These are phyloP conservation scores for Trichosanthes cucumerina DNA, from an alignment of 306 rosid species.

Conservation along the genomic window DNA sequence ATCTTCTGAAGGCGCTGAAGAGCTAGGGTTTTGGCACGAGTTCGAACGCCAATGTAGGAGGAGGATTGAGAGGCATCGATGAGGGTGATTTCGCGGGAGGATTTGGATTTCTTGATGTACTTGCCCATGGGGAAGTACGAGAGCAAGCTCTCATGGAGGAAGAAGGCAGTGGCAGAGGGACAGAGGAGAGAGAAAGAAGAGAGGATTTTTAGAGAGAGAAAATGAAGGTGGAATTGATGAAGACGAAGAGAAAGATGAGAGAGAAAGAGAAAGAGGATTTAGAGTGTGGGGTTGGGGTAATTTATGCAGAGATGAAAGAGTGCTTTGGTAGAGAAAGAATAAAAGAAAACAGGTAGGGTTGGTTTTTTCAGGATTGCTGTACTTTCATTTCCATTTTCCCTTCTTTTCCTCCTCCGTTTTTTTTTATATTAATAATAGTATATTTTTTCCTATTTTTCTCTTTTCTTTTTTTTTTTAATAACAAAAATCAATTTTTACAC, in stretches of 20 bases:
- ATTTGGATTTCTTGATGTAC: slow-evolving; percentile 76
- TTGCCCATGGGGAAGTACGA: slow-evolving; percentile 48
- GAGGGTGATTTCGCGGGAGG: slow-evolving; percentile 42
- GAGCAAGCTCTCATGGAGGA: slow-evolving; percentile 24
- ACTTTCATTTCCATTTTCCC: neutral
- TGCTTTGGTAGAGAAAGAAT: slow-evolving; percentile 1
- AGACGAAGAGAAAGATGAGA: neutral
- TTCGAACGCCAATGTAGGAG: slow-evolving; percentile 63
- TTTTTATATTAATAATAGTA: neutral
- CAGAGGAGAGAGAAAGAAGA: slow-evolving; percentile 10
- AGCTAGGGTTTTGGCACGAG: slow-evolving; percentile 95
- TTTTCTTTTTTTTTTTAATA: too few species aligned
- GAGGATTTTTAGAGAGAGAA: neutral
- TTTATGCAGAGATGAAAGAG: slow-evolving; percentile 7
- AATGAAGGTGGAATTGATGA: neutral
- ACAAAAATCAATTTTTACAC: too few species aligned
- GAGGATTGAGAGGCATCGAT: slow-evolving; percentile 43
- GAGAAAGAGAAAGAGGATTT: neutral
- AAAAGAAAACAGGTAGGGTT: slow-evolving; percentile 13
- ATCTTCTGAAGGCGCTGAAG: slow-evolving; percentile 38
- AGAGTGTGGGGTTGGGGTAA: neutral
- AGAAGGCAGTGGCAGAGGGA: neutral
- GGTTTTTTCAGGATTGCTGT: slow-evolving; percentile 4
- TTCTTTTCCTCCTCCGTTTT: neutral
- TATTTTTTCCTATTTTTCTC: too few species aligned